A percentile compares a stretch with the other conserved stretches of the same genome.
These are phyloP conservation scores for Cystobasidium tubakii DNA, from an alignment of 768 basidiomycete species.

Conservation along the genomic window DNA sequence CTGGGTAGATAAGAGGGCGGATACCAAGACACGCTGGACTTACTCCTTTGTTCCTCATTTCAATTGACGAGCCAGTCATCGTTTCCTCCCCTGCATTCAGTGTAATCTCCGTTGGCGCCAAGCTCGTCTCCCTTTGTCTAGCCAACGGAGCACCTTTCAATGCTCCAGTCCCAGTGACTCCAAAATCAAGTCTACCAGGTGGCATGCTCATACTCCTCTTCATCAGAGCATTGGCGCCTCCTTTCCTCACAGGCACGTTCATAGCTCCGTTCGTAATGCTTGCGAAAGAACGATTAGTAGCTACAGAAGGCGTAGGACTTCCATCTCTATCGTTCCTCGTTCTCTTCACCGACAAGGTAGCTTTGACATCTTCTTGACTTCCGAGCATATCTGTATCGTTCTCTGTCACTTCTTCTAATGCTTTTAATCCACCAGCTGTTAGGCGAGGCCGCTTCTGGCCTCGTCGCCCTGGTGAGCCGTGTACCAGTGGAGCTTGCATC, in stretches of 20 bases:
- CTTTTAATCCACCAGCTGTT: constrained; percentile 23
- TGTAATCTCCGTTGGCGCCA: constrained; percentile 21
- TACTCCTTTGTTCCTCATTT: constrained; percentile 31
- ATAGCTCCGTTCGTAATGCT: neutral
- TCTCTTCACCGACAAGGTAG: neutral
- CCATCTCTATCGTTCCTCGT: constrained; percentile 21
- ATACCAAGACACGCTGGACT: neutral
- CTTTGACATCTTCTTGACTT: neutral
- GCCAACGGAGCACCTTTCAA: neutral
- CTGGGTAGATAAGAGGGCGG: too few relatives aligned
- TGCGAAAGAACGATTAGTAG: neutral
- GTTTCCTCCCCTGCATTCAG: neutral
- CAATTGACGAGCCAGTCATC: neutral
- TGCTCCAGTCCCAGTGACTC: neutral
- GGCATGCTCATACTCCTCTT: constrained; percentile 28
- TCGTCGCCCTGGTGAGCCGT: constrained; percentile 28
- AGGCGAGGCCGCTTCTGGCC: constrained; percentile 26
- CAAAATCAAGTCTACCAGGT: constrained; percentile 24
- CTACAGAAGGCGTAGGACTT: constrained; percentile 21
- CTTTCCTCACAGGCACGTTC: neutral
- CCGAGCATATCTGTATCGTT: constrained; percentile 1
- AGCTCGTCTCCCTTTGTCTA: constrained; percentile 15
- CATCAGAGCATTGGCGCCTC: neutral
- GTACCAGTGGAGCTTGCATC: neutral
- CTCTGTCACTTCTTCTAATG: constrained; percentile 23